Evolutionary conservation across 352 stramenopile species (phyloP).

Genomic region (Phytopythium ostracodes): DNA sequence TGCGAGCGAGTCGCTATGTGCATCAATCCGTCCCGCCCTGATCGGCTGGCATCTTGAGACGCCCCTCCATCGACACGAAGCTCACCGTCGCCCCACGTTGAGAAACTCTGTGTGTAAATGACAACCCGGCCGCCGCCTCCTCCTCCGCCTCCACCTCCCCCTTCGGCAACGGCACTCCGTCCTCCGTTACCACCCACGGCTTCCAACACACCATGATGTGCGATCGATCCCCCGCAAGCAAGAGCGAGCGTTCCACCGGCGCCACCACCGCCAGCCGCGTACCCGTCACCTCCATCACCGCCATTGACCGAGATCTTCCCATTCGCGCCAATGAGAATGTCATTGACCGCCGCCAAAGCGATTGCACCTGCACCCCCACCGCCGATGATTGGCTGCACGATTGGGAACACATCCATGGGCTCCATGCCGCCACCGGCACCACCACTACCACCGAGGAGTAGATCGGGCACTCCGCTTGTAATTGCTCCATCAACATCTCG

Average conservation of each 20-base stretch:
- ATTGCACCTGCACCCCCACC: conserved; percentile 88
- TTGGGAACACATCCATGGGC: conserved; percentile 75
- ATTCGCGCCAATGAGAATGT: conserved; percentile 87
- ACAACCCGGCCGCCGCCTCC: conserved; percentile 87
- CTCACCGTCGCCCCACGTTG: conserved; percentile 72
- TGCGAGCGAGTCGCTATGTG: conserved; percentile 41
- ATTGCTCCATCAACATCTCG: neutral
- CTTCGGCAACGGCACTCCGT: conserved; percentile 15
- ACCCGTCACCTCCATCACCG: conserved; percentile 38
- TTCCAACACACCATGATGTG: conserved; percentile 72
- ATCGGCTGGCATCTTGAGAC: conserved; percentile 36
- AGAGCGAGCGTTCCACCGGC: conserved; percentile 52
- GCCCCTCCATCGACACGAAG: conserved; percentile 76
- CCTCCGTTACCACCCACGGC: conserved; percentile 83
- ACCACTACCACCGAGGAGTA: conserved; percentile 88
- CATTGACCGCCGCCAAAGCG: conserved; percentile 90
- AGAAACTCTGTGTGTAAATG: conserved; percentile 90
- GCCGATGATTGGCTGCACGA: conserved; percentile 71
- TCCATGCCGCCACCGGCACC: conserved; percentile 81
- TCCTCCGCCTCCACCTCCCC: conserved; percentile 56
- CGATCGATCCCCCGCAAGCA: conserved; percentile 41
- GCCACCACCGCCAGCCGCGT: conserved; percentile 55
- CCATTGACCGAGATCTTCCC: conserved; percentile 79
- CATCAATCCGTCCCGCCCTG: conserved; percentile 32
- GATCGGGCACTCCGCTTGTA: conserved; percentile 40